A percentile compares a stretch with the other conserved stretches of the same genome.
Evolutionary conservation across 108 stramenopile genomes (phyloP).

Genomic region (Cyclotella atomus): DNA sequence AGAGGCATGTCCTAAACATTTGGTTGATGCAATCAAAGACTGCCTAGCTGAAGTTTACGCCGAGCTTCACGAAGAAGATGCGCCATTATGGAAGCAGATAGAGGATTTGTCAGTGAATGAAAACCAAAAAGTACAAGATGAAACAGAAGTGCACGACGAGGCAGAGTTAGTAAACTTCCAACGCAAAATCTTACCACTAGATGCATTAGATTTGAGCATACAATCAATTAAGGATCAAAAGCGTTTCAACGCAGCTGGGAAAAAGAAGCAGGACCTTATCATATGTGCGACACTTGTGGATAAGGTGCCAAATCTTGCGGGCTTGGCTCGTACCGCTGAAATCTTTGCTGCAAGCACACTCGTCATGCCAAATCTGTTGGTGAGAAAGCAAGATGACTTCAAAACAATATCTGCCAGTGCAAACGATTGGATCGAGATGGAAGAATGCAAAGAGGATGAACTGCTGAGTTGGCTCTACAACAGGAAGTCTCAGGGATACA

Average conservation of each 20-base stretch:
- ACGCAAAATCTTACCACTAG: constrained; percentile 89
- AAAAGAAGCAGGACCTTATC: constrained; percentile 77
- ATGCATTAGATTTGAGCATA: constrained; percentile 77
- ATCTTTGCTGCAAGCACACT: constrained; percentile 85
- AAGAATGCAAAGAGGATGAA: constrained; percentile 84
- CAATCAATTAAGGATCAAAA: constrained; percentile 54
- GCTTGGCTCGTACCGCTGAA: constrained; percentile 86
- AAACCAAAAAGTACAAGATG: background rate
- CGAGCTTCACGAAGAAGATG: constrained; percentile 74
- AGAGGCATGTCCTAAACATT: constrained; percentile 73
- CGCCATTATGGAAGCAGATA: constrained; percentile 79
- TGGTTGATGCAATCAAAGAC: constrained; percentile 76
- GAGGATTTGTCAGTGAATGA: constrained; percentile 50
- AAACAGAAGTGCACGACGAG: constrained; percentile 15
- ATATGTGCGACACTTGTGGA: constrained; percentile 91
- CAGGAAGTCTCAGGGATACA: constrained; percentile 75
- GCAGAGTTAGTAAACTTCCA: constrained; percentile 69
- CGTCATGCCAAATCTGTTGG: constrained; percentile 74
- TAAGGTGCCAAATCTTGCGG: constrained; percentile 90
- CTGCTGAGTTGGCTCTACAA: constrained; percentile 68
- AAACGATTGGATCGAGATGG: constrained; percentile 89
- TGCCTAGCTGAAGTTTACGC: constrained; percentile 69
- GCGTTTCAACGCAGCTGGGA: constrained; percentile 76
- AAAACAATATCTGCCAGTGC: constrained; percentile 85
- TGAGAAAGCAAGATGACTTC: constrained; percentile 87